Base-by-base conservation (phyloP, 2,329 filamentous ascomycete species). In the Xylaria sp. region DNA sequence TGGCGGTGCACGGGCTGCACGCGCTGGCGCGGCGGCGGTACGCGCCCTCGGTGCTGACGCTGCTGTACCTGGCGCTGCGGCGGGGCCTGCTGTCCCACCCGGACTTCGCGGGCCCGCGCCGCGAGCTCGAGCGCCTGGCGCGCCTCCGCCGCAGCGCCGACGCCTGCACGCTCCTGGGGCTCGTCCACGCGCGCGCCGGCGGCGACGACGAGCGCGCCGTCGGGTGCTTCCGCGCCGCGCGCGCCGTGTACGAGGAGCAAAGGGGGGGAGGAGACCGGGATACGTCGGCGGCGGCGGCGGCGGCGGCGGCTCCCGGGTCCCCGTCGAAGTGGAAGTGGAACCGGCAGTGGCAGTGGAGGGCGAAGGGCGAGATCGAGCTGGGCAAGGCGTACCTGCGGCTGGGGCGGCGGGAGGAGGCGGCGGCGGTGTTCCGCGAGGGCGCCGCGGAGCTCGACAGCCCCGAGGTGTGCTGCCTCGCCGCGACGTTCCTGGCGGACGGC, bases 141-240 rank as follows among this genome's bases (percentile, higher is more conserved):
- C 24, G 26, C n/a, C 61, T 52, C 20, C 21, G 62, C 44, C 52
- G 51, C 11, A 54, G 69, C 20, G 43, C 67, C 17, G 22, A 77
- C 52, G 69, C 68, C 1, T 69, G 73, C 9, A 75, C 74, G 0
- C 57, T 75, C n/a, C 61, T 69, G 7, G 75, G 70, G 16, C 42
- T 71, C 11, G 43, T 69, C 4, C 59, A 67, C 29, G 60, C 62
- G 4, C 18, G 19, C 1, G 29, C 54, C 24, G 56, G 59, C 13
- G 44, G 52, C 8, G 52, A 65, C 13, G 52, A 65, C 37, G 50
- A 43, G 16, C 55, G 57, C 2, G 72, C 73, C 1, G 60, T 73
- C 38, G 56, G 60, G 11, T 68, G 61, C 60, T 70, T 72, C 47
- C 54, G 61, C 18, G 52, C 53, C n/a, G 71, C 71, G 18, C 49